Conservation (phyloP, 306 rosid species). For the Prinsepia uniflora region DNA sequence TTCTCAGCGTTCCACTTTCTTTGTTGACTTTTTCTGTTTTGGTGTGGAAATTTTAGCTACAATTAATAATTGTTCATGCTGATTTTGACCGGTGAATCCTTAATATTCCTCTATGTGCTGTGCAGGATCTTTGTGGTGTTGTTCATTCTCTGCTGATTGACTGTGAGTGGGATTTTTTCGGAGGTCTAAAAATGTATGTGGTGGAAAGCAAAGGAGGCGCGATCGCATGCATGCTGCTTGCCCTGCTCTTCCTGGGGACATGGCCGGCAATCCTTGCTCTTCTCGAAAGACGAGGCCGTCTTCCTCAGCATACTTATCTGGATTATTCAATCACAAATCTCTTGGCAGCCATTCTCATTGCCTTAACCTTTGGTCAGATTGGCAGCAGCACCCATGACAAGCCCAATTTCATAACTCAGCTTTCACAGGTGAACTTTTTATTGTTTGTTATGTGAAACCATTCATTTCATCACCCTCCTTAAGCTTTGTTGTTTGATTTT, state of each 20-base stretch:
- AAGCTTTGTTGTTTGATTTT: neutral
- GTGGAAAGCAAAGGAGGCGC: constrained; percentile 89
- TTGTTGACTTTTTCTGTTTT: neutral
- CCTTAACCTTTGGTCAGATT: constrained; percentile 75
- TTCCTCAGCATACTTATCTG: constrained; percentile 93
- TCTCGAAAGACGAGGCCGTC: constrained; percentile 79
- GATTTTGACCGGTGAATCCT: too few species aligned
- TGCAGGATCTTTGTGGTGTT: constrained; percentile 41
- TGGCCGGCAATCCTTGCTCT: constrained; percentile 86
- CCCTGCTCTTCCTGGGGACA: constrained; percentile 74
- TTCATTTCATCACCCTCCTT: neutral
- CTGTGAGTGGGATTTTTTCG: constrained; percentile 29
- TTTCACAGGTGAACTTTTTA: constrained; percentile 48
- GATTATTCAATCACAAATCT: constrained; percentile 79
- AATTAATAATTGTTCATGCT: neutral
- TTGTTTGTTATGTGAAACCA: neutral
- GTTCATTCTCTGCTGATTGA: constrained; percentile 18
- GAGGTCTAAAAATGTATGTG: constrained; percentile 58
- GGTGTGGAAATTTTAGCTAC: neutral
- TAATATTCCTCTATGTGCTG: neutral
- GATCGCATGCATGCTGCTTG: constrained; percentile 72
- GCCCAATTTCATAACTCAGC: constrained; percentile 67
- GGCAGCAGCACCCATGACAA: constrained; percentile 46
- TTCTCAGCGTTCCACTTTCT: neutral
- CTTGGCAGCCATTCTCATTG: constrained; percentile 78